These are phyloP conservation scores for Xylariaceae sp. DNA, from an alignment of 2,329 filamentous ascomycete genomes.

Conservation along the genomic window DNA sequence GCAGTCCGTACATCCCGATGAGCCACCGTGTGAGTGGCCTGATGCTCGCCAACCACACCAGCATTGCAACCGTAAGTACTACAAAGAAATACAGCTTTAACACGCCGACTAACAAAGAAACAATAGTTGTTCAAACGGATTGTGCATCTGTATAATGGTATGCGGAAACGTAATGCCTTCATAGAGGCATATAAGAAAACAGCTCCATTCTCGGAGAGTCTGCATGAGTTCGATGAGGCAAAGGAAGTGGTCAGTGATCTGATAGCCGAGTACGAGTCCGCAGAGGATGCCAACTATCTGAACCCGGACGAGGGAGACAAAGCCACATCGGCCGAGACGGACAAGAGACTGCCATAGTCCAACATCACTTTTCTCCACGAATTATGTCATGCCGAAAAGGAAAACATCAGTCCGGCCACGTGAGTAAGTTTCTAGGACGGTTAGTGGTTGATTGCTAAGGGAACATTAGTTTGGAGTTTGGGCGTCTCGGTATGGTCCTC, in stretches of 20 bases:
- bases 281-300: slow-evolving; percentile 87
- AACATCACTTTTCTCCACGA: slow-evolving; percentile 2
- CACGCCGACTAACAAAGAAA: slow-evolving; percentile 1
- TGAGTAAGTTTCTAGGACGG: background rate
- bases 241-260: slow-evolving; percentile 88
- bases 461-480: slow-evolving; percentile 17
- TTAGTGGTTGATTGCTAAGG: background rate
- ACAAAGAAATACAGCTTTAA: background rate
- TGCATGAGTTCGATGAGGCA: slow-evolving; percentile 94
- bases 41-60: slow-evolving; percentile 98
- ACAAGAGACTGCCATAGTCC: slow-evolving; percentile 49
- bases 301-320: slow-evolving; percentile 68
- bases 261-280: slow-evolving; percentile 93
- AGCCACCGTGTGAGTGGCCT: slow-evolving; percentile 92
- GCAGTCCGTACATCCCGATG: slow-evolving; percentile 93
- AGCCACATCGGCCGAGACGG: slow-evolving; percentile 55
- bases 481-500: slow-evolving; percentile 28
- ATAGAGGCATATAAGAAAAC: slow-evolving; percentile 96
- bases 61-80: slow-evolving; percentile 78
- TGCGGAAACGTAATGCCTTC: slow-evolving; percentile 96
- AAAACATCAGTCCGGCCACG: background rate
- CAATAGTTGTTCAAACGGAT: slow-evolving; percentile 86
- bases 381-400: slow-evolving; percentile 15
- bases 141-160: slow-evolving; percentile 85
- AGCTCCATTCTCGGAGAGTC: slow-evolving; percentile 85